Evolutionary conservation across 2,329 filamentous ascomycete genomes (phyloP).

Genomic region (Coleophoma crateriformis): DNA sequence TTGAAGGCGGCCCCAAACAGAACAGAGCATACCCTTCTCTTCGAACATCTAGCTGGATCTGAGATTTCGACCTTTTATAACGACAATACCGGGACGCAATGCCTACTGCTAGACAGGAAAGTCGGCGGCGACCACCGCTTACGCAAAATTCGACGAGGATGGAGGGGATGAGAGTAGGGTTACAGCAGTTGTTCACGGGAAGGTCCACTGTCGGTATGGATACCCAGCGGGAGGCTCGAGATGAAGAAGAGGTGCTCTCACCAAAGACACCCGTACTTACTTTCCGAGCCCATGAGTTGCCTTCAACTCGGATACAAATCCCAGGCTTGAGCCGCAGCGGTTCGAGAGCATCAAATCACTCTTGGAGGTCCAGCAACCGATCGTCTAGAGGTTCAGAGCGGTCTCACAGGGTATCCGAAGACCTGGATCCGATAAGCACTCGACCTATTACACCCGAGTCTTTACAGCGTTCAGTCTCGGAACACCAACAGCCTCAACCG

Average conservation of each 20-base stretch:
- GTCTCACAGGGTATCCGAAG: slow-evolving; percentile 6
- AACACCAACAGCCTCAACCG: slow-evolving; percentile 4
- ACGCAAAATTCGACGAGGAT: slow-evolving; percentile 13
- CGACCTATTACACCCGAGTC: slow-evolving; percentile 10
- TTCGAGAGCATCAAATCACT: slow-evolving; percentile 29
- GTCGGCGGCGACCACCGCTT: slow-evolving; percentile 9
- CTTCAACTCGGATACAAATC: slow-evolving; percentile 35
- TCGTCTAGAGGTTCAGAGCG: slow-evolving; percentile 5
- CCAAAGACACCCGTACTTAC: slow-evolving; percentile 42
- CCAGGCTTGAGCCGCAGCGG: slow-evolving; percentile 35
- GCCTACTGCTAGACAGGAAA: slow-evolving; percentile 11
- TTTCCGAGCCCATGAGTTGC: slow-evolving; percentile 31
- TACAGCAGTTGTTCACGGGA: slow-evolving; percentile 21
- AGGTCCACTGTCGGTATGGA: slow-evolving; percentile 16
- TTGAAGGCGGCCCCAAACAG: slow-evolving; percentile 11
- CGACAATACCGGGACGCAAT: slow-evolving; percentile 5
- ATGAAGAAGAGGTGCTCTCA: slow-evolving; percentile 29
- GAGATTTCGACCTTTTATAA: background rate
- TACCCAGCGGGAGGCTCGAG: background rate
- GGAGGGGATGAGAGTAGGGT: slow-evolving; percentile 14
- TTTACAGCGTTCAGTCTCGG: slow-evolving; percentile 5
- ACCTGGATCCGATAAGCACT: slow-evolving; percentile 5
- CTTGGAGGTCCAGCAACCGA: slow-evolving; percentile 17
- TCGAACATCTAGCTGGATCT: slow-evolving; percentile 1
- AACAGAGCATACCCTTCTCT: slow-evolving; percentile 3